A percentile compares a stretch with the other conserved stretches of the same genome.
Evolutionary conservation across 1,284 basidiomycete species (phyloP).

Genomic region (Puccinia coronata): DNA sequence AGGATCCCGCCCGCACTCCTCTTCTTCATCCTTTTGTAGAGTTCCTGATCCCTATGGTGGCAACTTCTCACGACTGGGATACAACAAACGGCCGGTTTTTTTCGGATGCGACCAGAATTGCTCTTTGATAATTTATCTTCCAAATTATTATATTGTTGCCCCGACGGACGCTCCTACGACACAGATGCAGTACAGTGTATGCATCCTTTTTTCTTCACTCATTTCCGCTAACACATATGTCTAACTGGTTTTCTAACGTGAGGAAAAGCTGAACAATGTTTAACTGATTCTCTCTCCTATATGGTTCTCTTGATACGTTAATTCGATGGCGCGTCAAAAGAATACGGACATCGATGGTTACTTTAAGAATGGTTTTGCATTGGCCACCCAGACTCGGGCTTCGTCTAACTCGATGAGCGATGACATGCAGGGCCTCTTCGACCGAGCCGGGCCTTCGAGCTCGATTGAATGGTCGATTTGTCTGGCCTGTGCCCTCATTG

Average conservation of each 20-base stretch:
- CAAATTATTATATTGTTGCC: slow-evolving; percentile 46
- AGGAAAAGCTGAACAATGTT: neutral
- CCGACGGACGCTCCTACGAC: slow-evolving; percentile 46
- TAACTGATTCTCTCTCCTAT: too few relatives aligned
- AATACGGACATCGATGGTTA: slow-evolving; percentile 48
- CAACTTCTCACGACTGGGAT: slow-evolving; percentile 46
- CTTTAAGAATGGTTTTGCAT: slow-evolving; percentile 48
- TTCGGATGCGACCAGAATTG: slow-evolving; percentile 38
- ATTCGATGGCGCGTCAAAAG: slow-evolving; percentile 11
- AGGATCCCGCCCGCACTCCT: neutral
- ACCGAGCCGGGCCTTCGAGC: slow-evolving; percentile 29
- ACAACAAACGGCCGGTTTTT: slow-evolving; percentile 48
- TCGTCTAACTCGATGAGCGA: slow-evolving; percentile 29
- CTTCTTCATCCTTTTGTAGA: slow-evolving; percentile 11
- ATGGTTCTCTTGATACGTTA: neutral
- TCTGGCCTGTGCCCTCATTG: slow-evolving; percentile 48
- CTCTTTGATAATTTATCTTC: slow-evolving; percentile 43
- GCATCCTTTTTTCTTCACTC: neutral
- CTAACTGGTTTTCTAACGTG: too few relatives aligned
- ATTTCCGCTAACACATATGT: neutral
- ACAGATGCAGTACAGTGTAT: slow-evolving; percentile 46
- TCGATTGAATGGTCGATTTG: slow-evolving; percentile 48
- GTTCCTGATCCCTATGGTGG: slow-evolving; percentile 48
- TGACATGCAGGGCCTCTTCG: slow-evolving; percentile 36
- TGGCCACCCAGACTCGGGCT: slow-evolving; percentile 37